Conservation (phyloP, 2,329 filamentous ascomycete genomes). For the Geosmithia flava region DNA sequence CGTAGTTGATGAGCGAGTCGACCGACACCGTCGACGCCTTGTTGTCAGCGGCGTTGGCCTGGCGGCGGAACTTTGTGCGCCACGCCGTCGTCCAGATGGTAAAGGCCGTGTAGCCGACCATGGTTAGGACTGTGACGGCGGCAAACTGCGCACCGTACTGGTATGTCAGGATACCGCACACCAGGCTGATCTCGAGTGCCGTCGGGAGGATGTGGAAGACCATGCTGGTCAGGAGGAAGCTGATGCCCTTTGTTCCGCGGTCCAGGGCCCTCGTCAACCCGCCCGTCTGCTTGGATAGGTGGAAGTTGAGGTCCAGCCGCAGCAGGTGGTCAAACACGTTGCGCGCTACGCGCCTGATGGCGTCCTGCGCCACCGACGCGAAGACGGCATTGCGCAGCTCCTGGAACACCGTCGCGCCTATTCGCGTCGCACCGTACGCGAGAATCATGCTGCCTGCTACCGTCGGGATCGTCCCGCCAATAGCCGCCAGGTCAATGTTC, state of each 20-base stretch:
- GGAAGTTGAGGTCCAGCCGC: conserved; percentile 82
- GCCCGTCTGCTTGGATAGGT: conserved; percentile 87
- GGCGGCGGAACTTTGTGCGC: conserved; percentile 91
- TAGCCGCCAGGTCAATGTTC: conserved; percentile 83
- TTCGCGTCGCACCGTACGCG: conserved; percentile 79
- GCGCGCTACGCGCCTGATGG: conserved; percentile 78
- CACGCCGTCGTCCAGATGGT: conserved; percentile 94
- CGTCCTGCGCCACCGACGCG: conserved; percentile 92
- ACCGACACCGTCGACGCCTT: conserved; percentile 89
- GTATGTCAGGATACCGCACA: conserved; percentile 92
- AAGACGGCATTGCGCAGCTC: conserved; percentile 94
- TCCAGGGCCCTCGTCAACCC: conserved; percentile 91
- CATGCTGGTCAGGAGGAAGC: conserved; percentile 94
- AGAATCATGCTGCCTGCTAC: conserved; percentile 89
- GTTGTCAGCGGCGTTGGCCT: conserved; percentile 94
- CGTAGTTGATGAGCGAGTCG: conserved; percentile 96
- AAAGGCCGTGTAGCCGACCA: conserved; percentile 91
- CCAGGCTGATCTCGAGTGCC: conserved; percentile 84
- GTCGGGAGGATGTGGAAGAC: conserved; percentile 95
- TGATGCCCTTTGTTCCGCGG: conserved; percentile 95
- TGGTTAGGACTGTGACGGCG: conserved; percentile 77
- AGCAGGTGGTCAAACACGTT: conserved; percentile 90
- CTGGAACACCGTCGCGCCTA: conserved; percentile 82
- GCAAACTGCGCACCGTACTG: conserved; percentile 91
- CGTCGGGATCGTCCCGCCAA: conserved; percentile 80